phyloP scores from a whole-genome alignment of 805 yeast genomes.

The Zygoascus biomembranicola region DNA sequence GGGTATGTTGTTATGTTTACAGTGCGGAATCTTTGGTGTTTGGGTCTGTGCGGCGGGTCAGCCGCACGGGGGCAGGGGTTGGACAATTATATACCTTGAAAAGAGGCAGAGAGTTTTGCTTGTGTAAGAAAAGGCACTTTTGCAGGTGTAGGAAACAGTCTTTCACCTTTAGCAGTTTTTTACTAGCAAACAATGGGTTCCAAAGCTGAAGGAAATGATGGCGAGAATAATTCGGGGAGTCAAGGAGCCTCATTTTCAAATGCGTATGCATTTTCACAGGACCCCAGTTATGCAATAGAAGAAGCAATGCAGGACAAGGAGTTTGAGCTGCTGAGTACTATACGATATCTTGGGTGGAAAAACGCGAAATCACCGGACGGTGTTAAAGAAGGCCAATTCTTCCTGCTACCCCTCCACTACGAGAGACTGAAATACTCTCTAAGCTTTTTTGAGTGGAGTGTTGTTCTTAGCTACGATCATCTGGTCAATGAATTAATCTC shows the following conservation, averaged over 20 bases:
- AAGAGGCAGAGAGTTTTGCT: too few relatives aligned
- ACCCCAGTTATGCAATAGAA: not conserved
- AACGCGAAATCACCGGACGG: not conserved
- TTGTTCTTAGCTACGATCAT: slow-evolving; percentile 34
- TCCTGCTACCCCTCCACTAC: slow-evolving; percentile 56
- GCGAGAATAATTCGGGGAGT: too few relatives aligned
- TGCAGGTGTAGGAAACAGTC: too few relatives aligned
- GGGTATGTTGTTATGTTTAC: not conserved
- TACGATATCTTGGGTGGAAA: slow-evolving; percentile 40
- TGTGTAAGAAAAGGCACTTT: too few relatives aligned
- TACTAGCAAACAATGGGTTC: too few relatives aligned
- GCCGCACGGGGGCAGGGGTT: too few relatives aligned
- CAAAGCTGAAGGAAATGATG: too few relatives aligned
- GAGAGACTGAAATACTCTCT: slow-evolving; percentile 50
- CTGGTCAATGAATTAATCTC: slow-evolving; percentile 37
- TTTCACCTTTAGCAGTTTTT: too few relatives aligned
- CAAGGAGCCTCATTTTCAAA: too few relatives aligned
- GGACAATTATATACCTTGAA: too few relatives aligned
- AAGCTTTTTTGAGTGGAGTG: slow-evolving; percentile 44
- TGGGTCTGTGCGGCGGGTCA: not conserved
- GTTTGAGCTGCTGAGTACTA: slow-evolving; percentile 58
- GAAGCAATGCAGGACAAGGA: slow-evolving; percentile 17
- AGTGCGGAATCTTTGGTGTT: not conserved
- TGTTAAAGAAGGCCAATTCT: slow-evolving; percentile 37
- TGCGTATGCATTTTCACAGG: not conserved